Base-by-base conservation (phyloP, 225 moss, liverwort and hornwort species). In the Pseudisothecium myosuroides region DNA sequence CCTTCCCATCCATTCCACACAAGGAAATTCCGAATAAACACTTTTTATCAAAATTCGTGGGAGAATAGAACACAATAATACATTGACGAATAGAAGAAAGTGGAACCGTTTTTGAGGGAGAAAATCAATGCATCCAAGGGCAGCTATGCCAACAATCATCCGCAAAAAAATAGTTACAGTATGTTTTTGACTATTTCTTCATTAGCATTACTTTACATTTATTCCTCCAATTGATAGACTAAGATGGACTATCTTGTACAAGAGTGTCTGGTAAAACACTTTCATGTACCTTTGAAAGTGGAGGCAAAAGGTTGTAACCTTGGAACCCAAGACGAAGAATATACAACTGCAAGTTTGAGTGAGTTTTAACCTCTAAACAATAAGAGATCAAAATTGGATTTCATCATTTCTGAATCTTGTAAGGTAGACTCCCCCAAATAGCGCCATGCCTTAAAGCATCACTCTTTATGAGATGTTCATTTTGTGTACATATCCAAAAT, bases 1-100 rank as follows among this genome's bases (percentile, higher is more conserved):
- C 88, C 88, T 72, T 39, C 88, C 27, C 24, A 84, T 37, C 62
- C 90, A 49, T 19, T 20, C 68, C 54, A 87, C 37, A 59, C 80
- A 21, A 88, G 92, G 67, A 86, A 80, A 65, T 92, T 92, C 75
- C 66, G 45, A 3, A 83, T 90, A 27, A 87, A 59, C 81, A 83
- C 64, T 66, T 26, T 5, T 50, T 83, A 10, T 66, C 66, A 50
- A 11, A 34, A 17, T 37, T 50, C 41, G 59, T 59, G 60, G 31
- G 60, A 60, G 81, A 20, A 39, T n/a, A n/a, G n/a, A n/a, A 9
- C 22, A 22, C 23, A 36, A 17, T 55, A n/a, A 17, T 16, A 2
- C 79, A n/a, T 56, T 10, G 78, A 56, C 4, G n/a, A 56, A 36
- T 6, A 16, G 78, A n/a, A 37, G 17, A 7, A 79, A 79, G 17